A percentile compares a stretch with the other conserved stretches of the same genome.
Conservation (phyloP, 2,329 filamentous ascomycete species). For the Penicillium hesseltinei region DNA sequence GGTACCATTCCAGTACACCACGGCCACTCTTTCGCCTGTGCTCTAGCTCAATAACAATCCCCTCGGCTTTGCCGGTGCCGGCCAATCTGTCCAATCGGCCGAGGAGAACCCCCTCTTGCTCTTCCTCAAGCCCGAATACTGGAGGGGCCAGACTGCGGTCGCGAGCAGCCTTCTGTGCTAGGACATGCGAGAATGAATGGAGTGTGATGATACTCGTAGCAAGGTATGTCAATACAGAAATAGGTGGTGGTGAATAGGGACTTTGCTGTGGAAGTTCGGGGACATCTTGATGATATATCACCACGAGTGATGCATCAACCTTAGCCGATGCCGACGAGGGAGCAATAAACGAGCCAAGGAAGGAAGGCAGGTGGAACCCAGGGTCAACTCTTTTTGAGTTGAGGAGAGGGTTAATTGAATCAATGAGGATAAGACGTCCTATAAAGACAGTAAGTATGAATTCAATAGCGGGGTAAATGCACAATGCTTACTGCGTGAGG, state of each 20-base stretch:
- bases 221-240: constrained; percentile 74
- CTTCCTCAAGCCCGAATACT: constrained; percentile 73
- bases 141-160: constrained; percentile 74
- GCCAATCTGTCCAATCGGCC: constrained; percentile 51
- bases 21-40: constrained; percentile 79
- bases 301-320: constrained; percentile 65
- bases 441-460: constrained; percentile 2
- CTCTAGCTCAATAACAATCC: constrained; percentile 79
- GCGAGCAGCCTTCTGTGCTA: constrained; percentile 70
- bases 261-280: constrained; percentile 50
- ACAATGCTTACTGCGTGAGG: constrained; percentile 30
- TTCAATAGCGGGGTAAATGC: not conserved
- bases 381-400: constrained; percentile 40
- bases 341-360: constrained; percentile 67
- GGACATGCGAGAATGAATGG: constrained; percentile 70
- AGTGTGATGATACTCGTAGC: constrained; percentile 81
- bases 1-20: constrained; percentile 68
- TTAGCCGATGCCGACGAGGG: constrained; percentile 45
- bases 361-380: constrained; percentile 61
- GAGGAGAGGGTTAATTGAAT: constrained; percentile 69
- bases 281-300: constrained; percentile 79
- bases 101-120: constrained; percentile 73
- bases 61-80: constrained; percentile 48
- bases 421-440: constrained; percentile 76
- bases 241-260: constrained; percentile 60